Evolutionary conservation across 176 grass and related monocot genomes (phyloP), one percentile per base, ranked within the genome.

Genomic region (Rhynchospora breviuscula): DNA sequence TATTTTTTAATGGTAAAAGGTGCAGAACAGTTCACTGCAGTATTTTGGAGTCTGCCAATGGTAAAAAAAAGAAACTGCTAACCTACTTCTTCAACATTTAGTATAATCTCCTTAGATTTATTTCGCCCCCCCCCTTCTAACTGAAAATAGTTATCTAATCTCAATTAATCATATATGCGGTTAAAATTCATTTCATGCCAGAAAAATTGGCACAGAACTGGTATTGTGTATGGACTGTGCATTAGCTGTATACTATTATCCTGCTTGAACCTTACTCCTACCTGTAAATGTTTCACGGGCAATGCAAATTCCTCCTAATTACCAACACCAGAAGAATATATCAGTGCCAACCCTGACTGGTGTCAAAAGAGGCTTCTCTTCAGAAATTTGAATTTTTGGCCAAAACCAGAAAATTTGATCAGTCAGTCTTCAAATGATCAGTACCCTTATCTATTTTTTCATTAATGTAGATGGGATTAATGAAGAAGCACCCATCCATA

Each of bases 401-500:
- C 7, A 2, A 15, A 56, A 26, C 0, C 54, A 33, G 44, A 56
- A 31, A 26, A 77, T 56, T 31, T 71, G 43, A 2, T 54, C 21
- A 54, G 21, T 77, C 48, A 6, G 13, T 77, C 23, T 77, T 5
- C 12, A 77, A 77, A 14, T 31, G 49, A 56, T 56, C 6, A 53
- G 25, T 53, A 29, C 4, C 13, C 61, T 70, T 70, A 70, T 84
- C 44, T 19, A 61, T 60, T 68, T 79, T 79, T 64, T 65, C 51
- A 9, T 72, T 89, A 68, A 85, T 64, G 81, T 91, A 97, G 95
- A 94, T 94, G 89, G 90, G 92, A 8, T 85, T 97, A 87, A 97
- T 97, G 95, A 97, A 79, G 90, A 97, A 94, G 62, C 95, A 97
- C 88, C 92, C 90, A 58, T 94, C 92, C n/a, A 88, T 97, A 81